Percentiles rank a stretch among this genome's conserved stretches.
These are phyloP conservation scores for Boletus subparvulus DNA, from an alignment of 768 basidiomycete species.

Conservation along the genomic window DNA sequence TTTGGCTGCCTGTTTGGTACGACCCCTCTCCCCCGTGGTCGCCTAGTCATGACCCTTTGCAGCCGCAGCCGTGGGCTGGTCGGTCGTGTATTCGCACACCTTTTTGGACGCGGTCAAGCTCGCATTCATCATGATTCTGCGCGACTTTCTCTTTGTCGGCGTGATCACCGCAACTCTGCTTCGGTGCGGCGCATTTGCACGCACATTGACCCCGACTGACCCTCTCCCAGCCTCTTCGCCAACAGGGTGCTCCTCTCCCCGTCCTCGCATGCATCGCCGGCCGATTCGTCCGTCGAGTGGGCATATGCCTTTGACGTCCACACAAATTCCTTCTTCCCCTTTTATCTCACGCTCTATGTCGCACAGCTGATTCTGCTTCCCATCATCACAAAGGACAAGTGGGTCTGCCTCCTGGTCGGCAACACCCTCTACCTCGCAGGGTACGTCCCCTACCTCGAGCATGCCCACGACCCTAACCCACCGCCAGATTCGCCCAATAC, in stretches of 20 bases:
- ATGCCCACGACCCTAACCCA: slow-evolving; percentile 5
- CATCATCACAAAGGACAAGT: slow-evolving; percentile 78
- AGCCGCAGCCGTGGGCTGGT: slow-evolving; percentile 88
- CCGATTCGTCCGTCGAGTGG: slow-evolving; percentile 82
- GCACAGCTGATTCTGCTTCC: slow-evolving; percentile 86
- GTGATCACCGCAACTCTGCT: slow-evolving; percentile 70
- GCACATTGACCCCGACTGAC: slow-evolving; percentile 11
- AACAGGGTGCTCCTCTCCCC: slow-evolving; percentile 71
- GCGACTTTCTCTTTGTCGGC: slow-evolving; percentile 85
- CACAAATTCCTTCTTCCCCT: slow-evolving; percentile 94
- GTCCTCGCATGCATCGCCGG: slow-evolving; percentile 66
- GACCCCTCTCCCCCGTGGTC: not conserved
- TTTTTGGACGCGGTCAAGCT: slow-evolving; percentile 57
- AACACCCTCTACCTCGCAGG: slow-evolving; percentile 79
- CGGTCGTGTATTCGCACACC: slow-evolving; percentile 72
- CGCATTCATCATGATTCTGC: slow-evolving; percentile 78
- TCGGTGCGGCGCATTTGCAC: slow-evolving; percentile 47
- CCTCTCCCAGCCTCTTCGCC: slow-evolving; percentile 54
- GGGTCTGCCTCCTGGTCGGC: slow-evolving; percentile 93
- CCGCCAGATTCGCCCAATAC: slow-evolving; percentile 80
- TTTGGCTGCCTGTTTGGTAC: slow-evolving; percentile 73
- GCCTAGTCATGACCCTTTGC: not conserved
- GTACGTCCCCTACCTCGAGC: slow-evolving; percentile 41
- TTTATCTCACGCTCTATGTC: slow-evolving; percentile 87
- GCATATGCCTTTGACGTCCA: slow-evolving; percentile 97